phyloP scores from a whole-genome alignment of 495 filamentous ascomycete genomes.

The Tuber umbilicatum region DNA sequence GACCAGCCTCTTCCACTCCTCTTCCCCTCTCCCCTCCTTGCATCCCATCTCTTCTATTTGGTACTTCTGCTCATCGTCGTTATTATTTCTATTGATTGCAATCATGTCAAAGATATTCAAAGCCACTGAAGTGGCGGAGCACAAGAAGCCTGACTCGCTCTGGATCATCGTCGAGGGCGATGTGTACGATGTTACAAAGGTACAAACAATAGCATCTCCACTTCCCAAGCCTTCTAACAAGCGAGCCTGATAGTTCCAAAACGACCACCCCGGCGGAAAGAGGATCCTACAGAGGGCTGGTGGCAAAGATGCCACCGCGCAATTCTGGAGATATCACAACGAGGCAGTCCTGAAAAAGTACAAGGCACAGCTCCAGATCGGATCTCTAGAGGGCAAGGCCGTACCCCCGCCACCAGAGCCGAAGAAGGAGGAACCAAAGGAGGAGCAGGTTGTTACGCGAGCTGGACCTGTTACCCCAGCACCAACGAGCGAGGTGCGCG shows the following conservation, averaged over 20 bases:
- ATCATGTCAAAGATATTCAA: constrained; percentile 85
- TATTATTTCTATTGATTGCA: constrained; percentile 11
- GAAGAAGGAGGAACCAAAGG: constrained; percentile 51
- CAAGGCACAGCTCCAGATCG: constrained; percentile 76
- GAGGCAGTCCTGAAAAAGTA: constrained; percentile 92
- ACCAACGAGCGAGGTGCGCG: constrained; percentile 44
- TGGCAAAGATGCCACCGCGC: constrained; percentile 94
- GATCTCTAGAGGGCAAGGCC: constrained; percentile 79
- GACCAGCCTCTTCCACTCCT: constrained; percentile 8
- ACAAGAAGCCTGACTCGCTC: constrained; percentile 77
- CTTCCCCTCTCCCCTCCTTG: not conserved
- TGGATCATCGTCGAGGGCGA: constrained; percentile 92
- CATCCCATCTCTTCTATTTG: not conserved
- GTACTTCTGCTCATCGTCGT: constrained; percentile 3
- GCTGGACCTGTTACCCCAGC: constrained; percentile 45
- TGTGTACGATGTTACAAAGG: constrained; percentile 88
- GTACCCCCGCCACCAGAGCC: constrained; percentile 50
- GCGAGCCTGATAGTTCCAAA: constrained; percentile 20
- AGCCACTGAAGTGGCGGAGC: constrained; percentile 75
- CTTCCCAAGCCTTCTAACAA: constrained; percentile 9
- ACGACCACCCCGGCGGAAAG: constrained; percentile 66
- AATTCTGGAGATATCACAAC: constrained; percentile 99
- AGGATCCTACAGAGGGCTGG: constrained; percentile 93
- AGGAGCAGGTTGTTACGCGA: constrained; percentile 42
- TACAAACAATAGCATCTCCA: constrained; percentile 56